A percentile compares a stretch with the other conserved stretches of the same genome.
Evolutionary conservation across 352 stramenopile species (phyloP).

Genomic region (Globisporangium recalcitrans): DNA sequence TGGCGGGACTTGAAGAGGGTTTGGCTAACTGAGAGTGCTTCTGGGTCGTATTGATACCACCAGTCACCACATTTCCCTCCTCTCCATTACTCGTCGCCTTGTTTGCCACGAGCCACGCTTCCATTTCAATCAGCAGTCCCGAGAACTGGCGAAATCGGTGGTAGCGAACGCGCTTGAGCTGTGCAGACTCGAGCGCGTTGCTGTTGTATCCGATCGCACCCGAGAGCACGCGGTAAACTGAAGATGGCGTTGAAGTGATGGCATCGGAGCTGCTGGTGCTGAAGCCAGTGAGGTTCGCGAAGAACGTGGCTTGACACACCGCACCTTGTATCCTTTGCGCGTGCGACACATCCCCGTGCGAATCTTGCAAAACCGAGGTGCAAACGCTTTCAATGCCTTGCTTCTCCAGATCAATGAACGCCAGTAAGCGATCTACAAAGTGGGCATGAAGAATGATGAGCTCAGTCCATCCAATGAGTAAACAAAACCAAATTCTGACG

Average conservation of each 20-base stretch:
- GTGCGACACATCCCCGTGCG: background rate
- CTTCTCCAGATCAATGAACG: slow-evolving; percentile 37
- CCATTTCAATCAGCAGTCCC: slow-evolving; percentile 24
- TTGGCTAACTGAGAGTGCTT: background rate
- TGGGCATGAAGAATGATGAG: background rate
- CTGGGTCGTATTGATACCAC: background rate
- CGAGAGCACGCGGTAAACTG: slow-evolving; percentile 8
- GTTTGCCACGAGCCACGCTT: slow-evolving; percentile 20
- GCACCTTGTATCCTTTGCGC: slow-evolving; percentile 1
- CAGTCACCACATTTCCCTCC: background rate
- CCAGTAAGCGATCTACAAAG: slow-evolving; percentile 26
- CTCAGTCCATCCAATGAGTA: no score
- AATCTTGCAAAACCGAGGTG: slow-evolving; percentile 6
- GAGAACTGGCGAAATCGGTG: slow-evolving; percentile 30
- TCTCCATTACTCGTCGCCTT: slow-evolving; percentile 11
- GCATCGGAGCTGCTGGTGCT: background rate
- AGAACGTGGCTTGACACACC: slow-evolving; percentile 1
- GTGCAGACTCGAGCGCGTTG: background rate
- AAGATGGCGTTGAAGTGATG: background rate
- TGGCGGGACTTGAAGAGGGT: background rate
- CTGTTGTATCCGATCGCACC: background rate
- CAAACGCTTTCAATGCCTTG: slow-evolving; percentile 26
- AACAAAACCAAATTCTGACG: background rate
- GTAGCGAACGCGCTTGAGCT: slow-evolving; percentile 7
- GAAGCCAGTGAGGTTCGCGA: slow-evolving; percentile 5